Evolutionary conservation across 2,329 filamentous ascomycete genomes (phyloP).

Genomic region (Talaromyces islandicus): DNA sequence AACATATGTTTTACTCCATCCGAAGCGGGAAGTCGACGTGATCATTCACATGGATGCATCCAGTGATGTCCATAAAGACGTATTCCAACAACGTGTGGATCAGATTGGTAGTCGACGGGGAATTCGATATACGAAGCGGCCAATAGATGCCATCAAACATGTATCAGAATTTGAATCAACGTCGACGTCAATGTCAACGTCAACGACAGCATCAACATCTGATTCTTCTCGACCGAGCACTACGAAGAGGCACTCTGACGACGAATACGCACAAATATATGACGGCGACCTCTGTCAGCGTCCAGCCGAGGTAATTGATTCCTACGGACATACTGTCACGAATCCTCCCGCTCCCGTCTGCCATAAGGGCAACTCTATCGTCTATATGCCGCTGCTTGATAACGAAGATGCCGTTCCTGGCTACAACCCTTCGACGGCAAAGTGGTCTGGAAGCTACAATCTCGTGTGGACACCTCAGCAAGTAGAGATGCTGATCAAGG

Average conservation of each 20-base stretch:
- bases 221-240: background rate
- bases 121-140: slow-evolving; percentile 6
- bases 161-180: background rate
- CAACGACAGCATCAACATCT: background rate
- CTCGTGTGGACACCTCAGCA: slow-evolving; percentile 10
- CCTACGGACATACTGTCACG: slow-evolving; percentile 9
- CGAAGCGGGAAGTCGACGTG: slow-evolving; percentile 9
- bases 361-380: slow-evolving; percentile 8
- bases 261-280: slow-evolving; percentile 7
- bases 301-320: slow-evolving; percentile 5
- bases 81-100: slow-evolving; percentile 8
- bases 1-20: slow-evolving; percentile 9
- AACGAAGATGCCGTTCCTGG: slow-evolving; percentile 8
- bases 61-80: slow-evolving; percentile 8
- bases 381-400: slow-evolving; percentile 9
- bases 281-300: background rate
- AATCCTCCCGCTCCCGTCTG: slow-evolving; percentile 8
- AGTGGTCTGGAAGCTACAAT: slow-evolving; percentile 11
- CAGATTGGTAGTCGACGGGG: slow-evolving; percentile 10
- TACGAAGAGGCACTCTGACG: background rate
- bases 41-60: slow-evolving; percentile 9
- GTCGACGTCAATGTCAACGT: too few species aligned
- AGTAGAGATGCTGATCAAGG: slow-evolving; percentile 6
- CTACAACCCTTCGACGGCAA: slow-evolving; percentile 9
- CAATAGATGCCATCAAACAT: background rate